These are phyloP conservation scores for Candida easanensis DNA, from an alignment of 805 yeast species.

Conservation along the genomic window DNA sequence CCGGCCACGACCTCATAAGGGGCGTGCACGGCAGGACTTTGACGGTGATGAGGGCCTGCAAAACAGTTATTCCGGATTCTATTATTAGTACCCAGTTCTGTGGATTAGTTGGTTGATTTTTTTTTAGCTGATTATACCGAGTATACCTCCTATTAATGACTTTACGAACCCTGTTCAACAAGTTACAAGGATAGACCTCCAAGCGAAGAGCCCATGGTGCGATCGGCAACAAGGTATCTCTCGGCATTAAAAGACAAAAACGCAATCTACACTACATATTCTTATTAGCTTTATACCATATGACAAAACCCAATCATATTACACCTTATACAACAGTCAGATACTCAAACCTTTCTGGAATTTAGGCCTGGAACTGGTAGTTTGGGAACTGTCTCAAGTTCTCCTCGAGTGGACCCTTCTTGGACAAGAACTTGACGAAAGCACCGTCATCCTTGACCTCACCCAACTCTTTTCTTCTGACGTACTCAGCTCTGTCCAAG, in stretches of 20 bases:
- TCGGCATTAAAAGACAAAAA: too few species aligned
- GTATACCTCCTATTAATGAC: too few species aligned
- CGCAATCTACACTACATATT: too few species aligned
- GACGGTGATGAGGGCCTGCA: too few species aligned
- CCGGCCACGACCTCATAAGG: not conserved
- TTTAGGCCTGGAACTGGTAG: constrained; percentile 46
- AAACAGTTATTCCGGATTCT: too few species aligned
- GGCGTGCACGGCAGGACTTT: too few species aligned
- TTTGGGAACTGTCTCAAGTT: constrained; percentile 95
- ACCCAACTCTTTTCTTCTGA: constrained; percentile 85
- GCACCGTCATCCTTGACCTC: constrained; percentile 99
- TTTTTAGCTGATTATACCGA: too few species aligned
- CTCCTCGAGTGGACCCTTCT: constrained; percentile 90
- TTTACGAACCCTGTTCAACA: not conserved
- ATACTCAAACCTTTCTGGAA: constrained; percentile 1
- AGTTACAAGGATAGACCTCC: not conserved
- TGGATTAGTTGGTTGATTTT: too few species aligned
- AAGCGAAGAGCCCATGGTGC: too few species aligned
- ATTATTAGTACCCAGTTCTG: too few species aligned
- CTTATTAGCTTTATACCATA: not conserved
- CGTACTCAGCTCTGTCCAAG: constrained; percentile 96
- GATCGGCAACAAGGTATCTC: too few species aligned
- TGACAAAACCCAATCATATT: constrained; percentile 10
- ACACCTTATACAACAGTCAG: constrained; percentile 11
- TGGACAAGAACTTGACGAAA: constrained; percentile 96